Base-by-base conservation (phyloP, 2,329 filamentous ascomycete species). In the Teratosphaeriaceae sp. region DNA sequence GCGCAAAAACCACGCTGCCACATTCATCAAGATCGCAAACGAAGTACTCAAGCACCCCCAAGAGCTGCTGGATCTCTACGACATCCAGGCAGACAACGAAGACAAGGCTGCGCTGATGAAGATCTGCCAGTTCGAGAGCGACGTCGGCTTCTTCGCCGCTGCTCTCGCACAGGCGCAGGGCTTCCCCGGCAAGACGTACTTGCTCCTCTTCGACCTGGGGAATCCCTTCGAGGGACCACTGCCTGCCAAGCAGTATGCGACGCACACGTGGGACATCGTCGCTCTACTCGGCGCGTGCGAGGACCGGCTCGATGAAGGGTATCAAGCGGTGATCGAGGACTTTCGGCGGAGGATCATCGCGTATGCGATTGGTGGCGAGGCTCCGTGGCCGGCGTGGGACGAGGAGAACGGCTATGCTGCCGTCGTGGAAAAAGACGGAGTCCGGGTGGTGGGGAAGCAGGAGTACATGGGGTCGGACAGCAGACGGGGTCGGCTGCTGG, bases 101-200 rank as follows among this genome's bases (percentile, higher is more conserved):
- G 34, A 37, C 19, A 9, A 37, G 15, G 20, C 9, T 5, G 34
- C 19, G 9, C 15, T 37, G 34, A 22, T 8, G 15, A 37, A 37
- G 34, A 37, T 37, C 15, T 37, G 34, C 20, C 12, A 22, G 15
- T 37, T 37, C 34, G 34, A 37, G 22, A 37, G 34, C 20, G 34
- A 37, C 20, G 15, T 37, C 15, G 34, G 34, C 34, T 37, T 37
- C 34, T 37, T 37, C 34, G 34, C 34, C 20, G 34, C 34, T 16
- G 19, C 34, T 7, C 34, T 37, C 15, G 34, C 34, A 20, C 34
- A 37, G 22, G 34, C 34, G 6, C 34, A 37, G 22, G 34, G 34
- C 16, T 37, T 19, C 9, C 16, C 20, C 5, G 34, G 34, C 9
- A 37, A 22, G 20, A 37, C 16, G 11, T 37, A 37, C 34, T 19